phyloP scores from a whole-genome alignment of 306 rosid species.

The Quercus rubra region DNA sequence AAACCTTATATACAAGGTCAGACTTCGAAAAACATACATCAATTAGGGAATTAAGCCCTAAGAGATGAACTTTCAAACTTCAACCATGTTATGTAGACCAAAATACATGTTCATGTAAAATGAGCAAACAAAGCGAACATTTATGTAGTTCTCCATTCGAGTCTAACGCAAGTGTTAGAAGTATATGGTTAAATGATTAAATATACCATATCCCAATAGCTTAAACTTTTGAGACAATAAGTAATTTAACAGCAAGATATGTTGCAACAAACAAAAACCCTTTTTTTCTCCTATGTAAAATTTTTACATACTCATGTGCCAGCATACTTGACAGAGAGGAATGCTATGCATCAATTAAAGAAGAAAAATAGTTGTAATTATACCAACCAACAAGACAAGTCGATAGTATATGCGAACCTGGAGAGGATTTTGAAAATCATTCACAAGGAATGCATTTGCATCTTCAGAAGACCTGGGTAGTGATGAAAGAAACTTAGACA shows the following conservation, averaged over 20 bases:
- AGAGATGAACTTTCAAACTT: slow-evolving; percentile 1
- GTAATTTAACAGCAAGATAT: background rate
- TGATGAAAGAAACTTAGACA: slow-evolving; percentile 18
- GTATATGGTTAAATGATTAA: too few species aligned
- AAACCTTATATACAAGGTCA: background rate
- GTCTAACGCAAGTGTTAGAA: background rate
- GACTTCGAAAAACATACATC: slow-evolving; percentile 8
- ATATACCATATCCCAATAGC: too few species aligned
- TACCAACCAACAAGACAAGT: slow-evolving; percentile 12
- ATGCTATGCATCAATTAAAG: background rate
- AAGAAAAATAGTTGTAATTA: background rate
- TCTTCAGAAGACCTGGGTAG: slow-evolving; percentile 85
- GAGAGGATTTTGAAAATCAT: slow-evolving; percentile 89
- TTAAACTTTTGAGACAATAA: too few species aligned
- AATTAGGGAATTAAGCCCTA: slow-evolving; percentile 5
- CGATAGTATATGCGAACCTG: slow-evolving; percentile 52
- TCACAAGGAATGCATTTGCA: slow-evolving; percentile 77
- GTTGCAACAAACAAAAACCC: background rate
- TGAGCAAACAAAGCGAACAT: background rate
- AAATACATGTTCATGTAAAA: background rate
- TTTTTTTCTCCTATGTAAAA: background rate
- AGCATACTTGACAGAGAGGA: background rate
- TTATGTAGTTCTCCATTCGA: background rate
- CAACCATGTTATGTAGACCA: background rate
- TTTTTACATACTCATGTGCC: background rate